A percentile compares a stretch with the other conserved stretches of the same genome.
These are phyloP conservation scores for Nigrospora osmanthi DNA, from an alignment of 2,329 filamentous ascomycete species.

Conservation along the genomic window DNA sequence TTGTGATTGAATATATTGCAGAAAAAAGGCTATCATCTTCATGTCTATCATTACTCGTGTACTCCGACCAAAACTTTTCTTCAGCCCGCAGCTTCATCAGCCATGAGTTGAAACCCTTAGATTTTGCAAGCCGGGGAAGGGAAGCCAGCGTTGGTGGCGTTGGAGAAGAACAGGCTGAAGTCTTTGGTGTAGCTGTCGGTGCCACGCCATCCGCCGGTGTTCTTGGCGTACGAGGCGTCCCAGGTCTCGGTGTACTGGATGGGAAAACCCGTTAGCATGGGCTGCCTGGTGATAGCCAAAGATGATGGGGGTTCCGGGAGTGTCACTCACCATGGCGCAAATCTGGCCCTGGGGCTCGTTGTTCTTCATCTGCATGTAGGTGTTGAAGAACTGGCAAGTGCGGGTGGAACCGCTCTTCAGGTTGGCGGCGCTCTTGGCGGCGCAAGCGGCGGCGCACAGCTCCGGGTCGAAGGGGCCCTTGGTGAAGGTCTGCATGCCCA, in stretches of 20 bases:
- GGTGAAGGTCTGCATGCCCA: conserved; percentile 13
- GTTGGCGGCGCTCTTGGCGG: conserved; percentile 7
- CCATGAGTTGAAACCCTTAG: neutral
- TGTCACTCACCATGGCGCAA: conserved; percentile 3
- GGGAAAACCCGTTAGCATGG: no score
- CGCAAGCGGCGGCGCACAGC: conserved; percentile 11
- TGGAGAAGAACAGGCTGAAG: conserved; percentile 13
- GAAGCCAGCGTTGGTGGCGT: conserved; percentile 8
- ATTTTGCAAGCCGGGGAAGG: no score
- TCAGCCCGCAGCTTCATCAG: neutral
- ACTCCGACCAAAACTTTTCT: neutral
- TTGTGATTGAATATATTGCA: neutral
- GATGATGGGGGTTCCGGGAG: neutral
- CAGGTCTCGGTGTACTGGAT: conserved; percentile 2
- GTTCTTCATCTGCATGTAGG: conserved; percentile 16
- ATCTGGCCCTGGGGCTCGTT: conserved; percentile 19
- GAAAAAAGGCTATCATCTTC: no score
- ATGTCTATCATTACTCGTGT: no score
- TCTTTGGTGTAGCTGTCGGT: conserved; percentile 14
- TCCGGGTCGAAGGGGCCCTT: conserved; percentile 6
- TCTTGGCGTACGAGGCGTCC: conserved; percentile 9
- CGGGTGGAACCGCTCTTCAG: neutral
- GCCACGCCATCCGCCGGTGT: conserved; percentile 13
- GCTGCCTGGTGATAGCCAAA: no score
- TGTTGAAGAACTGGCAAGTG: conserved; percentile 10